Percentiles rank a stretch among this genome's conserved stretches.
Evolutionary conservation across 2,329 filamentous ascomycete genomes (phyloP).

Genomic region (Trichoderma afroharzianum): DNA sequence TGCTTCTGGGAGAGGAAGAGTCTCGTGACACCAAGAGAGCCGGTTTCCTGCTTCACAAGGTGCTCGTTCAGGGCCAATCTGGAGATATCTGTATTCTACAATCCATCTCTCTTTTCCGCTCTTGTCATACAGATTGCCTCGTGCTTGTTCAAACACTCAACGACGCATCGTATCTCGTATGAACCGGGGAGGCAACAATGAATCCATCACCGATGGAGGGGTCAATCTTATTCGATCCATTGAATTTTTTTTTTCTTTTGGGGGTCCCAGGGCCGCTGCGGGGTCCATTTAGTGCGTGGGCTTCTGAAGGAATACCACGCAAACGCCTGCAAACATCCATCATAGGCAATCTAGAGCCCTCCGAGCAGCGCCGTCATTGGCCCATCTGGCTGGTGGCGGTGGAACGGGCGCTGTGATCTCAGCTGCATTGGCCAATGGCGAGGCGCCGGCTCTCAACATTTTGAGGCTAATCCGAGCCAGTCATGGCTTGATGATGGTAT

Average conservation of each 20-base stretch:
- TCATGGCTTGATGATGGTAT: constrained; percentile 1
- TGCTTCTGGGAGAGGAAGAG: neutral
- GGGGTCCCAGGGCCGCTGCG: neutral
- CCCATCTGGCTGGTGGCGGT: constrained; percentile 7
- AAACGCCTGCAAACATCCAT: constrained; percentile 15
- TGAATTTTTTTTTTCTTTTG: neutral
- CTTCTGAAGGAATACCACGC: constrained; percentile 1
- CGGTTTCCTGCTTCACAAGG: neutral
- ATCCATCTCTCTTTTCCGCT: neutral
- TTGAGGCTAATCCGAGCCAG: neutral
- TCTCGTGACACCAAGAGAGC: neutral
- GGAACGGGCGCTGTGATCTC: constrained; percentile 8
- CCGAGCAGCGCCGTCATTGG: constrained; percentile 1
- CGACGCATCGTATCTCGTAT: neutral
- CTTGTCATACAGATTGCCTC: neutral
- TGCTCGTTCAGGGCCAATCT: neutral
- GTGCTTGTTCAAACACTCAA: neutral
- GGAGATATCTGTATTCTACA: neutral
- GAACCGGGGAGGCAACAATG: neutral
- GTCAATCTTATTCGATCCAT: neutral
- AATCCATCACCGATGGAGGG: constrained; percentile 3
- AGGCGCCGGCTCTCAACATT: neutral
- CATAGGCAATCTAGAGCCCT: constrained; percentile 7
- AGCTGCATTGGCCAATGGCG: constrained; percentile 19
- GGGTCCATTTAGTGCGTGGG: constrained; percentile 1